Evolutionary conservation across 73 alveolate species (phyloP), one percentile per base, ranked within the genome.

Genomic region (Paramecium primaurelia): DNA sequence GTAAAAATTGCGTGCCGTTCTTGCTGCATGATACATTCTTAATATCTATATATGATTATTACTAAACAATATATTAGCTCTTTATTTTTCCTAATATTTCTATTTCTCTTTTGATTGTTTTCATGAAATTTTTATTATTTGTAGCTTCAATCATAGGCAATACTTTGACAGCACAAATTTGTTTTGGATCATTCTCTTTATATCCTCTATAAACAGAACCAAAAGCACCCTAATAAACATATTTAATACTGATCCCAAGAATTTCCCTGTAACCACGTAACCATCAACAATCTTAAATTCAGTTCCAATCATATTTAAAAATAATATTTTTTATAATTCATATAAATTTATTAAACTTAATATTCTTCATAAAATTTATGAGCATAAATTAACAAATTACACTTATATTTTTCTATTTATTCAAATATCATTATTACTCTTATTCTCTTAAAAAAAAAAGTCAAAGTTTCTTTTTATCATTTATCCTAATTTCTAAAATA

Each of bases 1-100:
- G 58, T 89, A 89, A 59, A 42, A 71, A 89, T 89, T 89, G 32
- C 64, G 47, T n/a, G 92, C 47, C 37, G 94, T 89, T 71, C 94
- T 89, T 25, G 94, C 75, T 38, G 94, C 94, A n/a, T 89, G 88
- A 45, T 45, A 47, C 42, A 89, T 18, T 44, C 91, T 80, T 5
- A 36, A 44, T 36, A 80, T 45, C 16, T 12, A 14, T 36, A 69
- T 45, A 12, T 20, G 8, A 8, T 44, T 45, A 4, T 26, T 80
- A 45, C 92, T 89, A 71, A 9, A 89, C 94, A 2, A 89, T 71
- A 71, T 89, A 71, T 42, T 77, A 60, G 25, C 75, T 77, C 16
- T 89, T 45, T 12, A 89, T 54, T 51, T 71, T 71, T 20, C 64
- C 44, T 49, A 89, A 71, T 36, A 89, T 71, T 45, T 89, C 92